Conservation (phyloP, 1,139 yeast genomes). For the Martiniozyma asiatica region DNA sequence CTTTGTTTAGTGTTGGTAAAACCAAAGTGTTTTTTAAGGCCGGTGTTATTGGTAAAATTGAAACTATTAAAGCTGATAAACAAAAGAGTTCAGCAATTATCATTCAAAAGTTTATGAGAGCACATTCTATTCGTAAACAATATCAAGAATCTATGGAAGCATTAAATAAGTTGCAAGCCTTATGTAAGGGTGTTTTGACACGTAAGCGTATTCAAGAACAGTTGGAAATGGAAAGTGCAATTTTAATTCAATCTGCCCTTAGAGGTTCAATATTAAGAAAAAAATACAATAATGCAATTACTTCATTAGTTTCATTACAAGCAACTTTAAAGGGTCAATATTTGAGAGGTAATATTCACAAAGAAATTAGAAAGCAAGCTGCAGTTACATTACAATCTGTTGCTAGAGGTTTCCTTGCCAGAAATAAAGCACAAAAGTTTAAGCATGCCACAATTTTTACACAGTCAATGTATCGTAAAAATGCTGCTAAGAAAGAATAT, state of each 20-base stretch:
- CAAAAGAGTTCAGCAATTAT: slow-evolving; percentile 66
- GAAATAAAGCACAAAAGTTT: slow-evolving; percentile 31
- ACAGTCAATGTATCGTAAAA: slow-evolving; percentile 72
- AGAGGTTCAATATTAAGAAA: slow-evolving; percentile 55
- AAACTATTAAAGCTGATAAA: slow-evolving; percentile 72
- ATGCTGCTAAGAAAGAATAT: slow-evolving; percentile 57
- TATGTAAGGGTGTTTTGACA: slow-evolving; percentile 49
- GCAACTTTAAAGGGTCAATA: slow-evolving; percentile 54
- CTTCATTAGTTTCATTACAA: slow-evolving; percentile 52
- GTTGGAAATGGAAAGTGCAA: slow-evolving; percentile 55
- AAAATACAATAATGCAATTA: slow-evolving; percentile 30
- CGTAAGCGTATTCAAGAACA: slow-evolving; percentile 48
- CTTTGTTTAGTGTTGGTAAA: slow-evolving; percentile 74
- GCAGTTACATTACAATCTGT: slow-evolving; percentile 62
- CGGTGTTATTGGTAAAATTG: slow-evolving; percentile 88
- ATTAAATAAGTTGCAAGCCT: slow-evolving; percentile 46
- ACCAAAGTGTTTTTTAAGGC: slow-evolving; percentile 94
- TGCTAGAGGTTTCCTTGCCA: slow-evolving; percentile 46
- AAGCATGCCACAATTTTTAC: slow-evolving; percentile 50
- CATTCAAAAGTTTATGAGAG: slow-evolving; percentile 79
- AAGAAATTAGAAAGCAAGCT: slow-evolving; percentile 32
- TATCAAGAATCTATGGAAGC: slow-evolving; percentile 47
- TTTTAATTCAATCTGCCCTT: slow-evolving; percentile 55
- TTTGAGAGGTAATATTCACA: slow-evolving; percentile 28
- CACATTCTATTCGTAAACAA: slow-evolving; percentile 47